A percentile compares a stretch with the other conserved stretches of the same genome.
Conservation (phyloP, 306 rosid genomes). For the Lathyrus aphaca region DNA sequence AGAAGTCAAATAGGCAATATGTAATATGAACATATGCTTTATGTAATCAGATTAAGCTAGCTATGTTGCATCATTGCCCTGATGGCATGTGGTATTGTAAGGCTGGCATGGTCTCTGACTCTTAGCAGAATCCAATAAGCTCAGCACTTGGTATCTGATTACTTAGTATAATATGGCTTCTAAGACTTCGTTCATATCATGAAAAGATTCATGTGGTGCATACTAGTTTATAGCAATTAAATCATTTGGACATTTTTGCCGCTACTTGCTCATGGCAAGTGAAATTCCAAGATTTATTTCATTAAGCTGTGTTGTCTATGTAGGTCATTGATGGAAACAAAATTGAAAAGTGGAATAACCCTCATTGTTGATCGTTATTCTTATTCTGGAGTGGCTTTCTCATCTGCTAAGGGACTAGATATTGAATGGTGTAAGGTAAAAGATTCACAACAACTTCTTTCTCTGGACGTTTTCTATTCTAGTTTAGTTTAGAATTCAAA, state of each 20-base stretch:
- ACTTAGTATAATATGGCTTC: conserved; percentile 11
- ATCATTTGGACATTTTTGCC: conserved; percentile 14
- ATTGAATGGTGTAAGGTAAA: conserved; percentile 93
- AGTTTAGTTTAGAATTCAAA: conserved; percentile 10
- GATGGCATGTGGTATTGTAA: conserved; percentile 7
- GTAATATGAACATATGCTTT: conserved; percentile 6
- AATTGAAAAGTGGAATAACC: conserved; percentile 78
- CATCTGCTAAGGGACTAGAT: conserved; percentile 86
- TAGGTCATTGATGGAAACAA: conserved; percentile 87
- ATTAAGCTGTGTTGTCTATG: conserved; percentile 29
- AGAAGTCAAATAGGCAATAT: conserved; percentile 3
- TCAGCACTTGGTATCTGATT: not conserved
- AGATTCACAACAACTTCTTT: not conserved
- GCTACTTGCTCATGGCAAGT: conserved; percentile 1
- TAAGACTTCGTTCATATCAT: conserved; percentile 15
- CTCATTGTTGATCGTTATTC: conserved; percentile 96
- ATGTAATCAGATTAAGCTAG: not conserved
- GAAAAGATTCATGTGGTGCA: not conserved
- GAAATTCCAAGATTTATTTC: conserved; percentile 16
- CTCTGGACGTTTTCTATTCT: not conserved
- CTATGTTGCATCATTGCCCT: conserved; percentile 24
- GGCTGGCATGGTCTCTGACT: not conserved
- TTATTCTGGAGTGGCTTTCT: conserved; percentile 96
- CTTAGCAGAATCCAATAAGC: not conserved
- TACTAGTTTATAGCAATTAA: conserved; percentile 15